phyloP scores from a whole-genome alignment of 345 rosid genomes.

The Camelina neglecta region DNA sequence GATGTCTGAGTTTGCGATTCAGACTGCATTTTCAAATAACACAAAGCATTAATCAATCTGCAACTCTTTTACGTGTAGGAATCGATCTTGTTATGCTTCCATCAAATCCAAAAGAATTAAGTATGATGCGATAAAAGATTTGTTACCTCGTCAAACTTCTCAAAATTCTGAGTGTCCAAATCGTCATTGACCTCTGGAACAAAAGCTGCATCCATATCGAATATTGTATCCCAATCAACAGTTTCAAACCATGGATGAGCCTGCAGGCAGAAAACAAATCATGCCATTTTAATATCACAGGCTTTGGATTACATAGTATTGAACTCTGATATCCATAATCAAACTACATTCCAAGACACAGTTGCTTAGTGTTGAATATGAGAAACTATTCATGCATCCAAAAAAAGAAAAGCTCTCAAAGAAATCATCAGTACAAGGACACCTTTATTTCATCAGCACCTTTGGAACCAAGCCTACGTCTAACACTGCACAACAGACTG shows the following conservation, averaged over 20 bases:
- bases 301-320: neutral
- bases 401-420: neutral
- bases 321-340: neutral
- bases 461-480: slow-evolving; percentile 84
- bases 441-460: slow-evolving; percentile 97
- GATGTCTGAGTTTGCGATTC: slow-evolving; percentile 52
- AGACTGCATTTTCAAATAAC: slow-evolving; percentile 48
- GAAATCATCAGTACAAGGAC: slow-evolving; percentile 43
- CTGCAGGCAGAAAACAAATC: slow-evolving; percentile 50
- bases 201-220: slow-evolving; percentile 93
- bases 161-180: slow-evolving; percentile 96
- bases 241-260: slow-evolving; percentile 83
- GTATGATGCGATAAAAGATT: neutral
- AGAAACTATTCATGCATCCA: slow-evolving; percentile 8
- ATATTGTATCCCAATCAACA: slow-evolving; percentile 80
- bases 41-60: slow-evolving; percentile 23
- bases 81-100: neutral
- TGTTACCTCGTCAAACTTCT: slow-evolving; percentile 90
- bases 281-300: slow-evolving; percentile 5
- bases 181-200: slow-evolving; percentile 93
- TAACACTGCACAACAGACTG: slow-evolving; percentile 84
- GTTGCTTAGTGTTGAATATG: neutral
- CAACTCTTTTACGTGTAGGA: neutral
- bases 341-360: neutral
- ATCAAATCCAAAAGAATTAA: neutral